phyloP scores from a whole-genome alignment of 176 grass and related monocot species.

The Carex scoparia region DNA sequence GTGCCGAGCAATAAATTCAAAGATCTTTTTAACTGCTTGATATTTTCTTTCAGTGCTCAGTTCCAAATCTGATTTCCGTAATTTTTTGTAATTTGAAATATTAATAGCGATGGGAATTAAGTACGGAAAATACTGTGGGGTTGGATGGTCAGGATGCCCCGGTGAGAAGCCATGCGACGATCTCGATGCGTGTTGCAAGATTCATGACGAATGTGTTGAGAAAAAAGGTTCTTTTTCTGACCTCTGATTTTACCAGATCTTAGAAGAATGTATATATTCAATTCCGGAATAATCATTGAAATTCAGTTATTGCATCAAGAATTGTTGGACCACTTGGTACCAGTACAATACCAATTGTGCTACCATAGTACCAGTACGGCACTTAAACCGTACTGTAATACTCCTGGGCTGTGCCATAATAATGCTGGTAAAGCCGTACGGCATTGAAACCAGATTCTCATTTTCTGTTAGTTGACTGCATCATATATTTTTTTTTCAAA shows the following conservation, averaged over 20 bases:
- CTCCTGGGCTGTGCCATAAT: background rate
- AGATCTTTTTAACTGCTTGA: background rate
- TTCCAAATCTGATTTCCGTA: background rate
- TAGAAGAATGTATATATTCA: background rate
- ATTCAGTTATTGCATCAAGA: background rate
- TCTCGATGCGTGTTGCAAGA: constrained; percentile 85
- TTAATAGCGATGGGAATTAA: constrained; percentile 68
- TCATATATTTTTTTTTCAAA: background rate
- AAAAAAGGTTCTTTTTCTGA: constrained; percentile 58
- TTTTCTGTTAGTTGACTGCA: background rate
- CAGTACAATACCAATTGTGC: background rate
- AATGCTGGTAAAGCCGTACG: background rate
- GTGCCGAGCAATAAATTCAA: background rate
- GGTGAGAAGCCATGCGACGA: constrained; percentile 95
- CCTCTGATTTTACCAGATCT: background rate
- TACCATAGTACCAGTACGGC: background rate
- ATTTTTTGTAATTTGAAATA: background rate
- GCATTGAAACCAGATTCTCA: background rate
- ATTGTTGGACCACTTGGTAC: background rate
- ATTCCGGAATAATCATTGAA: background rate
- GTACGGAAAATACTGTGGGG: constrained; percentile 83
- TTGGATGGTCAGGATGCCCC: constrained; percentile 76
- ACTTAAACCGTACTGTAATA: background rate
- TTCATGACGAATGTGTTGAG: constrained; percentile 74
- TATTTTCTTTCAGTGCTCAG: background rate